Percentiles rank a stretch among this genome's conserved stretches.
These are phyloP conservation scores for Colletotrichum euphorbiae DNA, from an alignment of 2,329 filamentous ascomycete species.

Conservation along the genomic window DNA sequence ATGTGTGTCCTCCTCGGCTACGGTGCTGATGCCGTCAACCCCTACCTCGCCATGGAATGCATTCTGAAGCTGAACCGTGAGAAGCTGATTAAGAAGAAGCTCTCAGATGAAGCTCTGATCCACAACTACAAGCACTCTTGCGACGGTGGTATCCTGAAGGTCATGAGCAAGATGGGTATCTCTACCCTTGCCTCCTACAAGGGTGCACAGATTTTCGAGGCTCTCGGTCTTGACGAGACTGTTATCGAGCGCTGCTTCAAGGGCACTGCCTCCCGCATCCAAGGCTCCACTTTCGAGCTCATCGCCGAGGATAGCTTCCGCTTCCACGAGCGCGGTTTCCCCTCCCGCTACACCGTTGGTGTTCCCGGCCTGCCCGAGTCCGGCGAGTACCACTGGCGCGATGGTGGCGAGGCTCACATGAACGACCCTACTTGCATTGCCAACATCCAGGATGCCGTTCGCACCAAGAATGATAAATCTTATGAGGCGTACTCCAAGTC, in stretches of 20 bases:
- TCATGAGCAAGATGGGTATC: slow-evolving; percentile 99
- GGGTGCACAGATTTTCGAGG: slow-evolving; percentile 97
- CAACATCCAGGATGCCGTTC: slow-evolving; percentile 96
- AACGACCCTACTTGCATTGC: slow-evolving; percentile 96
- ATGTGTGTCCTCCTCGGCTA: slow-evolving; percentile 99
- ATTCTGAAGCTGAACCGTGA: slow-evolving; percentile 97
- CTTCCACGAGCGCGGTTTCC: slow-evolving; percentile 94
- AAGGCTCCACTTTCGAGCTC: slow-evolving; percentile 91
- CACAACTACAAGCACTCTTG: slow-evolving; percentile 97
- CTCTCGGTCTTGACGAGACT: slow-evolving; percentile 89
- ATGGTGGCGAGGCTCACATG: slow-evolving; percentile 93
- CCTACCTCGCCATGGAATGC: slow-evolving; percentile 95
- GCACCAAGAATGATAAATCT: slow-evolving; percentile 97
- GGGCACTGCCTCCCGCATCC: slow-evolving; percentile 93
- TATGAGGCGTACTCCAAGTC: slow-evolving; percentile 96
- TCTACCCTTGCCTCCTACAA: slow-evolving; percentile 97
- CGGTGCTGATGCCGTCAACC: slow-evolving; percentile 93
- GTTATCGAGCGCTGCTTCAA: slow-evolving; percentile 96
- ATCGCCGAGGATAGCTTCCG: slow-evolving; percentile 96
- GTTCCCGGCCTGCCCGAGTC: slow-evolving; percentile 89
- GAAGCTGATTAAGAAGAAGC: slow-evolving; percentile 89
- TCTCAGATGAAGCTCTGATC: slow-evolving; percentile 84
- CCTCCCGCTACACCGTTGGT: slow-evolving; percentile 79
- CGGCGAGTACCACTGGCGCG: slow-evolving; percentile 98
- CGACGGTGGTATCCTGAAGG: slow-evolving; percentile 95